phyloP scores from a whole-genome alignment of 176 grass and related monocot genomes.

The Cenchrus americanus region DNA sequence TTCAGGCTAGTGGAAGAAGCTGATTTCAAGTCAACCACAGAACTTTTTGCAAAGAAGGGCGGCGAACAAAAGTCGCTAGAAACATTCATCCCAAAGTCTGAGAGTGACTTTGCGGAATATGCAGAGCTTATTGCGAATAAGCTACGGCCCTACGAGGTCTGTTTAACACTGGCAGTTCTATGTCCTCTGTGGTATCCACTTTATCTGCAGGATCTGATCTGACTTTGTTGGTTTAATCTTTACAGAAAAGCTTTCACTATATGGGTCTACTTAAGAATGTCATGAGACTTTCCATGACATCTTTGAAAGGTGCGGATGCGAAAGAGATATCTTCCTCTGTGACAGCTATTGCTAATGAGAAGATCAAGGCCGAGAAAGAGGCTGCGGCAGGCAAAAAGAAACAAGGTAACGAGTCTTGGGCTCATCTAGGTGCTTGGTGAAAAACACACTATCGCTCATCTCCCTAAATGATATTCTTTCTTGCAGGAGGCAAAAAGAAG shows the following conservation, averaged over 20 bases:
- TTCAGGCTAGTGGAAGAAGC: constrained; percentile 85
- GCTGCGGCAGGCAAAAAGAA: constrained; percentile 77
- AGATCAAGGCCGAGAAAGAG: constrained; percentile 76
- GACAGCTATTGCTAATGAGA: constrained; percentile 86
- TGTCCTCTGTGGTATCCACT: background rate
- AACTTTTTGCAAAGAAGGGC: constrained; percentile 79
- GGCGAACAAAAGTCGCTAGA: constrained; percentile 66
- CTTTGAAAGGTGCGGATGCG: constrained; percentile 78
- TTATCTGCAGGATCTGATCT: constrained; percentile 15
- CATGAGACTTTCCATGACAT: constrained; percentile 62
- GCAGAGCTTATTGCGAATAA: constrained; percentile 78
- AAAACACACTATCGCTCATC: background rate
- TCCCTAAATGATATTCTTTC: constrained; percentile 11
- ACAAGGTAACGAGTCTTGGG: constrained; percentile 51
- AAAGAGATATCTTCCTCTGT: constrained; percentile 85
- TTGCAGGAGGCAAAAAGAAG: constrained; percentile 72
- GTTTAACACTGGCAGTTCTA: constrained; percentile 1
- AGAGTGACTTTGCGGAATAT: constrained; percentile 80
- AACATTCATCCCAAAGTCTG: constrained; percentile 82
- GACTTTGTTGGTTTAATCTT: constrained; percentile 15
- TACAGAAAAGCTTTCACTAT: constrained; percentile 93
- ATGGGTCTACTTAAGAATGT: constrained; percentile 77
- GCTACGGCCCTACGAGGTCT: constrained; percentile 75
- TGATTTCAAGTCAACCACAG: constrained; percentile 80
- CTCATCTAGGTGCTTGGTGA: background rate